Evolutionary conservation across 129 eudicot species (phyloP).

Genomic region (Cynara cardunculus): DNA sequence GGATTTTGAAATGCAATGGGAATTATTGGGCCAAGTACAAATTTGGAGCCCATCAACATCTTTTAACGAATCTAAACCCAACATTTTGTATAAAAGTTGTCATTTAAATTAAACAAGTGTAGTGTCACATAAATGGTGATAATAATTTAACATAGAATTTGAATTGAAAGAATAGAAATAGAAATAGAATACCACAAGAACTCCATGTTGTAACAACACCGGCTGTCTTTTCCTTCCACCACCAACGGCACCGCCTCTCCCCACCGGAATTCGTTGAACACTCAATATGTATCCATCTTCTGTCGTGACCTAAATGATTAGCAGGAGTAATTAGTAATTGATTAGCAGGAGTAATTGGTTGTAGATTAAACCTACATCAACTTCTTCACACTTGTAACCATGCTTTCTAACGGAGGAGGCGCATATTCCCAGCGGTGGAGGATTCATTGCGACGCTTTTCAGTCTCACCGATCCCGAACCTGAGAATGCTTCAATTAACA

Average conservation of each 20-base stretch:
- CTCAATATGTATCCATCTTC: slow-evolving; percentile 82
- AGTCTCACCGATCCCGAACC: slow-evolving; percentile 34
- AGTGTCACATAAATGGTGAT: too few species aligned
- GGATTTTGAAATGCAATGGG: too few species aligned
- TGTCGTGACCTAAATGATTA: slow-evolving; percentile 82
- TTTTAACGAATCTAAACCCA: background rate
- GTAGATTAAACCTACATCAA: slow-evolving; percentile 49
- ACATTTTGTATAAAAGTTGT: too few species aligned
- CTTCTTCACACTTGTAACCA: slow-evolving; percentile 70
- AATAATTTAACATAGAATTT: background rate
- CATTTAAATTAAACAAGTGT: too few species aligned
- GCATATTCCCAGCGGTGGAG: slow-evolving; percentile 47
- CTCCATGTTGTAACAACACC: slow-evolving; percentile 87
- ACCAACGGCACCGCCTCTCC: slow-evolving; percentile 37
- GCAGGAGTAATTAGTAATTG: too few species aligned
- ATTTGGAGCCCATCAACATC: slow-evolving; percentile 6
- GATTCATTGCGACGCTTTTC: slow-evolving; percentile 1
- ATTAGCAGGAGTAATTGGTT: too few species aligned
- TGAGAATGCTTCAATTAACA: slow-evolving; percentile 22
- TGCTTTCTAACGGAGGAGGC: slow-evolving; percentile 37
- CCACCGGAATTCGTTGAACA: slow-evolving; percentile 65
- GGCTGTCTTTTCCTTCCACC: slow-evolving; percentile 49
- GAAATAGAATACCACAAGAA: slow-evolving; percentile 81
- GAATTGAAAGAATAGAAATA: background rate
- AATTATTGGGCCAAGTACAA: slow-evolving; percentile 26